Percentiles rank a stretch among this genome's conserved stretches.
phyloP scores from a whole-genome alignment of 2,329 filamentous ascomycete species.

The Colletotrichum ledebouriae region DNA sequence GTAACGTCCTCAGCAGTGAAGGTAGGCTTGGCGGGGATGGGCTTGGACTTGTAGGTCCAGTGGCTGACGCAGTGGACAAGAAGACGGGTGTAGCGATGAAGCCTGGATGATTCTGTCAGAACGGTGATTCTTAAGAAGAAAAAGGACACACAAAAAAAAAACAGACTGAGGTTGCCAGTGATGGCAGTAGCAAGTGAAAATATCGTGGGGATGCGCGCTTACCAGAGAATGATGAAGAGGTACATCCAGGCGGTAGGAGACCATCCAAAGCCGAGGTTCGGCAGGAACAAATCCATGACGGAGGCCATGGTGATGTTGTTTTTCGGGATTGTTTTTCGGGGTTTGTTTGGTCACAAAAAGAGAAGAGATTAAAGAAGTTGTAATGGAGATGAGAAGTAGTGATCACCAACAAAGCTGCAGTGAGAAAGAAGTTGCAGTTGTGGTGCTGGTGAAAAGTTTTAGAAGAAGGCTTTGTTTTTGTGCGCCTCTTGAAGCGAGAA shows the following conservation, averaged over 20 bases:
- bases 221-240: slow-evolving; percentile 57
- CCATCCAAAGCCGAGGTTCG: slow-evolving; percentile 39
- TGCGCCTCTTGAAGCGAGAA: slow-evolving; percentile 8
- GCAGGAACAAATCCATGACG: slow-evolving; percentile 40
- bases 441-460: background rate
- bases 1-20: slow-evolving; percentile 89
- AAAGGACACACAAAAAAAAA: background rate
- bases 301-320: slow-evolving; percentile 25
- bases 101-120: slow-evolving; percentile 63
- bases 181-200: background rate
- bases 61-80: slow-evolving; percentile 88
- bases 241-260: slow-evolving; percentile 42
- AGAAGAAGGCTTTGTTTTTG: slow-evolving; percentile 6
- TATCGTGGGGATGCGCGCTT: slow-evolving; percentile 47
- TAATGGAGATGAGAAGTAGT: background rate
- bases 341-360: background rate
- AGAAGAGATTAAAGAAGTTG: background rate
- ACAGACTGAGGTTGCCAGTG: background rate
- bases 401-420: slow-evolving; percentile 8
- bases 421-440: slow-evolving; percentile 14
- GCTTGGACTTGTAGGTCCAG: slow-evolving; percentile 88
- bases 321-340: background rate
- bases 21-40: slow-evolving; percentile 83
- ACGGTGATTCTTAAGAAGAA: background rate
- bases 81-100: slow-evolving; percentile 89